Evolutionary conservation across 2,329 filamentous ascomycete species (phyloP).

Genomic region (Stylonectria norvegica): DNA sequence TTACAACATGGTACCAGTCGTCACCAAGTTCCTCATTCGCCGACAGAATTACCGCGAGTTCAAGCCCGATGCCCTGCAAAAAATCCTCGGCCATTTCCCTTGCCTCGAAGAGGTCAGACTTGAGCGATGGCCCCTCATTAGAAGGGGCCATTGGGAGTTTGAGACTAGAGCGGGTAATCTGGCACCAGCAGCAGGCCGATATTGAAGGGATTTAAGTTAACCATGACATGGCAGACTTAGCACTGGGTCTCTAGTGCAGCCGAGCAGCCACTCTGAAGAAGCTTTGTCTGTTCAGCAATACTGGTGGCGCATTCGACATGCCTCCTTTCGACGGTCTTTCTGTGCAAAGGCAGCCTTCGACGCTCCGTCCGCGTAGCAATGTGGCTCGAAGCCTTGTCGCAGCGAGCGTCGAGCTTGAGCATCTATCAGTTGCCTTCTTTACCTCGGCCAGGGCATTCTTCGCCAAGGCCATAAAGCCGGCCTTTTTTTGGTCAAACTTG

Average conservation of each 20-base stretch:
- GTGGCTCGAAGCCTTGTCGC: background rate
- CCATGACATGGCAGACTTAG: background rate
- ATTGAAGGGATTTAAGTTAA: background rate
- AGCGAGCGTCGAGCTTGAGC: background rate
- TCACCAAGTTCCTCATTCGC: background rate
- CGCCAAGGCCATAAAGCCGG: too few relatives aligned
- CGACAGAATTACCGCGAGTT: background rate
- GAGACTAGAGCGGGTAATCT: background rate
- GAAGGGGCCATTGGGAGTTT: background rate
- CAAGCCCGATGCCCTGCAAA: background rate
- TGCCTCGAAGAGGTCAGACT: background rate
- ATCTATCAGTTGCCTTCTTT: background rate
- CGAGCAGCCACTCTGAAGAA: background rate
- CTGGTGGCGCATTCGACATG: background rate
- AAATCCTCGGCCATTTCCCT: background rate
- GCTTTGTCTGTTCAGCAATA: background rate
- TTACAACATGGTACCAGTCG: background rate
- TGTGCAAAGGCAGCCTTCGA: background rate
- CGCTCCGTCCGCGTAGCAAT: too few relatives aligned
- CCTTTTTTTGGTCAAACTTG: background rate
- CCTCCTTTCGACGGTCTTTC: background rate
- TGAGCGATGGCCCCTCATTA: background rate
- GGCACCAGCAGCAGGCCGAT: background rate
- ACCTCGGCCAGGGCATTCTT: background rate
- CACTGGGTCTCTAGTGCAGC: background rate